Evolutionary conservation across 2,329 filamentous ascomycete species (phyloP), one percentile per base, ranked within the genome.

Genomic region (Colletotrichum limetticola): DNA sequence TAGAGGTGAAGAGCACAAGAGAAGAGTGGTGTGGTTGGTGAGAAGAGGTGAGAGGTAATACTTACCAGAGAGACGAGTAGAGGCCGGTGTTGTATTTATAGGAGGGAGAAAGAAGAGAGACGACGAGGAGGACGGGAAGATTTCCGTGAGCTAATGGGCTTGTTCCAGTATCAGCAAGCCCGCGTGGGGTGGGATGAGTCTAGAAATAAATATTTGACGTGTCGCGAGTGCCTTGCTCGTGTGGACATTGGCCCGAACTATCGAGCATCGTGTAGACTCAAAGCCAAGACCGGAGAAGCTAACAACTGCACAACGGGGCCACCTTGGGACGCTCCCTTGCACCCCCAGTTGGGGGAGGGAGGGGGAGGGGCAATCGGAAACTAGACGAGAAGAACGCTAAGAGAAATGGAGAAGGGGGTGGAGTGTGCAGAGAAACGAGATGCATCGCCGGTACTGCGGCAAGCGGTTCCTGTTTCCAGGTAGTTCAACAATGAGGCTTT

Each of bases 231-330:
- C 68, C 71, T 49, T 75, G 76, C 77, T 82, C 81, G 81, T 78
- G 75, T 78, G 74, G 80, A 83, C 79, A 82, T 83, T 83, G 80
- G 76, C 79, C 82, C 82, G 82, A 83, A 78, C 77, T 71, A 75
- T 75, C 77, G 71, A 78, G 76, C 75, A 78, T 75, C 70, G 70
- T 74, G 65, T 62, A 58, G 56, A 72, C 59, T 74, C 55, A 66
- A 73, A 53, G 56, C 62, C 61, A 73, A 70, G 65, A 66, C 71
- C 70, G 70, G 70, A 73, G 60, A 55, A 66, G 70, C 70, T 74
- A 74, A 59, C 52, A 46, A 22, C 28, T 62, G 49, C 32, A 63
- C 56, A 56, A 71, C 61, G 56, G 67, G 52, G 61, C 68, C 57
- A 62, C 42, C 53, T 28, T 55, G 56, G 60, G 59, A 57, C 26